Percentiles rank a stretch among this genome's conserved stretches.
phyloP scores from a whole-genome alignment of 495 filamentous ascomycete species.

The Talaromyces wortmannii region DNA sequence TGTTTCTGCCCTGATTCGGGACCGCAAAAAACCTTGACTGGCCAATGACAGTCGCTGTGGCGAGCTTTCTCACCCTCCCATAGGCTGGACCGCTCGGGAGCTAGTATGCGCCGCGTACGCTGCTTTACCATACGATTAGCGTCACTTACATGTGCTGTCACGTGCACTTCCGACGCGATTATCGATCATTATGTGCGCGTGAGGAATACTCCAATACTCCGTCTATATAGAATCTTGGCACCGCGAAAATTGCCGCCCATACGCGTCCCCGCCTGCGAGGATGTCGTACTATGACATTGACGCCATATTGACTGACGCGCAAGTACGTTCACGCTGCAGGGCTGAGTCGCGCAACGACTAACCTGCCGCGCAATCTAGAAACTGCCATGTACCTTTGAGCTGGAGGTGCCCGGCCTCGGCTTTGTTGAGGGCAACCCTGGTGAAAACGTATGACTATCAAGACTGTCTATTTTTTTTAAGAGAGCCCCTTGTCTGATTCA shows the following conservation, averaged over 20 bases:
- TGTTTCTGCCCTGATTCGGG: too few relatives aligned
- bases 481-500: background rate
- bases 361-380: slow-evolving; percentile 49
- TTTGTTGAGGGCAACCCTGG: slow-evolving; percentile 76
- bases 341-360: slow-evolving; percentile 5
- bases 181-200: too few relatives aligned
- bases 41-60: too few relatives aligned
- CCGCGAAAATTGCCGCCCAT: background rate
- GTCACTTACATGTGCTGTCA: too few relatives aligned
- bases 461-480: background rate
- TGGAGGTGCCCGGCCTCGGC: slow-evolving; percentile 79
- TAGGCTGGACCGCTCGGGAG: too few relatives aligned
- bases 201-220: background rate
- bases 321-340: slow-evolving; percentile 41
- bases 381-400: slow-evolving; percentile 89
- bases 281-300: slow-evolving; percentile 93
- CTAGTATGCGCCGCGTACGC: too few relatives aligned
- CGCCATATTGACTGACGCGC: slow-evolving; percentile 85
- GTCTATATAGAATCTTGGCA: too few relatives aligned
- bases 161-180: too few relatives aligned
- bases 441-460: slow-evolving; percentile 41
- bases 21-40: too few relatives aligned
- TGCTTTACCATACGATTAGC: too few relatives aligned
- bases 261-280: background rate
- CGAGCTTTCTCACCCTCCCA: too few relatives aligned